These are phyloP conservation scores for Metschnikowia orientalis DNA, from an alignment of 805 yeast genomes.

Conservation along the genomic window DNA sequence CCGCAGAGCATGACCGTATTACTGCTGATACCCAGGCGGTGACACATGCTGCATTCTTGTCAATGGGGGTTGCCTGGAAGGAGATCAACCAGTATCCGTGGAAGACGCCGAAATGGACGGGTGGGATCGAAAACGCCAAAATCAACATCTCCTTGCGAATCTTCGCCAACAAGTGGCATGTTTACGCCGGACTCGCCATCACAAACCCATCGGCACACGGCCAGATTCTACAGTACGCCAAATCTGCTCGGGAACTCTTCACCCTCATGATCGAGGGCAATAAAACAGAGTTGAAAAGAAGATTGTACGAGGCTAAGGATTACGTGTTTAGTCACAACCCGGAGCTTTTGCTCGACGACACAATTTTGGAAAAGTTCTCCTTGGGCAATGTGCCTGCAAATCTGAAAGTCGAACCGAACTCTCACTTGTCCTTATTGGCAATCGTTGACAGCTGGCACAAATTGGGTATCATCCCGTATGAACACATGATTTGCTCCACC, in stretches of 20 bases:
- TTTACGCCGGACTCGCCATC: slow-evolving; percentile 94
- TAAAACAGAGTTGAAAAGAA: slow-evolving; percentile 48
- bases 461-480: slow-evolving; percentile 84
- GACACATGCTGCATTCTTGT: slow-evolving; percentile 93
- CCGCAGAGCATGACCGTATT: slow-evolving; percentile 87
- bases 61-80: slow-evolving; percentile 97
- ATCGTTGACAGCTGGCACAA: slow-evolving; percentile 93
- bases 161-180: slow-evolving; percentile 94
- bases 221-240: slow-evolving; percentile 86
- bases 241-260: slow-evolving; percentile 76
- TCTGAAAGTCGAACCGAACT: slow-evolving; percentile 62
- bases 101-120: slow-evolving; percentile 80
- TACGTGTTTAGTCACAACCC: slow-evolving; percentile 70
- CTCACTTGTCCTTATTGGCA: slow-evolving; percentile 83
- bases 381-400: slow-evolving; percentile 67
- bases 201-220: slow-evolving; percentile 92
- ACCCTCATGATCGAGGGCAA: slow-evolving; percentile 75
- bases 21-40: slow-evolving; percentile 99
- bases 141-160: slow-evolving; percentile 89
- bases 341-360: slow-evolving; percentile 67
- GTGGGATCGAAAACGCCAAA: slow-evolving; percentile 95
- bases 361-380: slow-evolving; percentile 72
- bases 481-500: slow-evolving; percentile 94
- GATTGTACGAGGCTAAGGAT: slow-evolving; percentile 64
- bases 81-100: slow-evolving; percentile 83